phyloP scores from a whole-genome alignment of 139 green algal species.

The Pseudopediastrum boryanum region DNA sequence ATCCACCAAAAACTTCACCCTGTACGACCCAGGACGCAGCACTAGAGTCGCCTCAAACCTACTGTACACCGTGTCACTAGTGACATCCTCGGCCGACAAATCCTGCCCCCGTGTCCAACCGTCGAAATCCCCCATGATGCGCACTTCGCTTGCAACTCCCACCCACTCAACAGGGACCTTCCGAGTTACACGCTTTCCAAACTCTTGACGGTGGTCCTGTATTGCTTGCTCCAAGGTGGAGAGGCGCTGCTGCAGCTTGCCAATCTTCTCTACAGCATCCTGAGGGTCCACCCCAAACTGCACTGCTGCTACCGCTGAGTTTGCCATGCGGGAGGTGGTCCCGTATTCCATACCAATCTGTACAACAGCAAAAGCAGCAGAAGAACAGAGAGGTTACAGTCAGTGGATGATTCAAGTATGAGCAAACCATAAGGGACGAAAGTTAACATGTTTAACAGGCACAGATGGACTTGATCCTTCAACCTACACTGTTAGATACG shows the following conservation, averaged over 20 bases:
- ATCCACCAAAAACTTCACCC: constrained; percentile 60
- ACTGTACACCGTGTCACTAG: constrained; percentile 54
- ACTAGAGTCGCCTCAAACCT: constrained; percentile 35
- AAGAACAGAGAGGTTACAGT: not conserved
- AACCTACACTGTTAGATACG: too few species aligned
- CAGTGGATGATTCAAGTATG: not conserved
- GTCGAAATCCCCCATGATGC: constrained; percentile 70
- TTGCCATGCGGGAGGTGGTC: constrained; percentile 51
- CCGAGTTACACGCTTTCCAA: constrained; percentile 45
- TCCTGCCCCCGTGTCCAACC: constrained; percentile 66
- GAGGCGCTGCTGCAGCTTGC: constrained; percentile 49
- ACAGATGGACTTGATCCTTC: too few species aligned
- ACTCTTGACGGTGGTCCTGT: constrained; percentile 40
- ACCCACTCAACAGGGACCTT: constrained; percentile 62
- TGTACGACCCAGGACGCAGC: constrained; percentile 52
- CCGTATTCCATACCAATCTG: constrained; percentile 62
- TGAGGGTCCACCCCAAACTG: constrained; percentile 59
- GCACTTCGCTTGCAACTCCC: constrained; percentile 58
- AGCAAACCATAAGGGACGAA: too few species aligned
- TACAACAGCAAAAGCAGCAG: not conserved
- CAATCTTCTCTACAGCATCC: constrained; percentile 54
- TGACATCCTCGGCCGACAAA: constrained; percentile 53
- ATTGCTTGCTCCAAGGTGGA: constrained; percentile 45
- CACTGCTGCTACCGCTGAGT: constrained; percentile 55
- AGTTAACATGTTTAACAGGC: too few species aligned